Conservation (phyloP, 2,329 filamentous ascomycete genomes). For the Aspergillus pseudoterreus region DNA sequence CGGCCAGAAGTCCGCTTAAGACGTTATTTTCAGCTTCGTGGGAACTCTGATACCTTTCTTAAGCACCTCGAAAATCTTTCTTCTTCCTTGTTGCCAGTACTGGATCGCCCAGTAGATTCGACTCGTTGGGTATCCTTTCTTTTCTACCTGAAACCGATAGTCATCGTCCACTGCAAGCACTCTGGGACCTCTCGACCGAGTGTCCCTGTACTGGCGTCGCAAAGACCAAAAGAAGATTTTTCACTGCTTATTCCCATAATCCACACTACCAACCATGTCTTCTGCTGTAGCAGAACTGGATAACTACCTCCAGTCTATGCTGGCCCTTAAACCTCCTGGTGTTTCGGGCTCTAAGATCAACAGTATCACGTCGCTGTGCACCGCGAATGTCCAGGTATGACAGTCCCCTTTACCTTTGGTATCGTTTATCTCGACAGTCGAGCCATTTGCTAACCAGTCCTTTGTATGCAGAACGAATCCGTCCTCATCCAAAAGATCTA, state of each 20-base stretch:
- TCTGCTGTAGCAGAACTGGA: constrained; percentile 89
- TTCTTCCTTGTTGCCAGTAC: constrained; percentile 11
- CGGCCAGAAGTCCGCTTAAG: constrained; percentile 28
- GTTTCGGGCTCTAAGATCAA: constrained; percentile 91
- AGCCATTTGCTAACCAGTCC: not conserved
- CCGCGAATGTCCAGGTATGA: constrained; percentile 81
- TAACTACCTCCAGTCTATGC: constrained; percentile 84
- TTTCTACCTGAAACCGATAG: constrained; percentile 16
- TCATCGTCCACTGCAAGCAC: constrained; percentile 6
- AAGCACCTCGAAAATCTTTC: constrained; percentile 15
- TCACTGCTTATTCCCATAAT: constrained; percentile 2
- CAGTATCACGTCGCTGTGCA: constrained; percentile 81
- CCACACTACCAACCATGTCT: constrained; percentile 54
- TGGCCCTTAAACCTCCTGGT: constrained; percentile 84
- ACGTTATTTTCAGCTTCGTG: constrained; percentile 12
- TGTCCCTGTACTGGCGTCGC: constrained; percentile 9
- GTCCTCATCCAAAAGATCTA: constrained; percentile 94
- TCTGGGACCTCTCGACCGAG: constrained; percentile 7
- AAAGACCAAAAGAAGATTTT: not conserved
- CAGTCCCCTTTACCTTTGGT: not conserved
- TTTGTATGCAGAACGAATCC: constrained; percentile 71
- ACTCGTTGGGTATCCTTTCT: constrained; percentile 12
- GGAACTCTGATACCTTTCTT: constrained; percentile 10
- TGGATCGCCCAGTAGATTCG: constrained; percentile 25
- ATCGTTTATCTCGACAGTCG: not conserved